These are phyloP conservation scores for Cladosporium sp. DNA, from an alignment of 2,329 filamentous ascomycete genomes.

Conservation along the genomic window DNA sequence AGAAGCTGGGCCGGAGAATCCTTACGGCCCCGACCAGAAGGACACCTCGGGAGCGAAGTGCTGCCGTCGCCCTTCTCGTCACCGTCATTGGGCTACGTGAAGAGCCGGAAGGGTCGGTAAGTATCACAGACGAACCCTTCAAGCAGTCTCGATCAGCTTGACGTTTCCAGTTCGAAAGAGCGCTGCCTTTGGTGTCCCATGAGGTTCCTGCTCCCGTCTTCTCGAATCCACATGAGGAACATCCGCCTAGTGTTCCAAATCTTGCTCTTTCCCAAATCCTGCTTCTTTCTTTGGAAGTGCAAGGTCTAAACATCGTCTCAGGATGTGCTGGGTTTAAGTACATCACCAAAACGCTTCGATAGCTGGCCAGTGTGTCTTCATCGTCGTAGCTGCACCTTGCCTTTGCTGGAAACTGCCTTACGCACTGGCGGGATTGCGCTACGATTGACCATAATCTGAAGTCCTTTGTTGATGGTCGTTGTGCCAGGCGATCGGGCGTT, in stretches of 20 bases:
- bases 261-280: neutral
- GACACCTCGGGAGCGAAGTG: neutral
- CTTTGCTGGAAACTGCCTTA: neutral
- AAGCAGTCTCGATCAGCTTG: neutral
- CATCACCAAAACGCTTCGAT: neutral
- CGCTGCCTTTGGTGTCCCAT: neutral
- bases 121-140: rapidly evolving
- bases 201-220: neutral
- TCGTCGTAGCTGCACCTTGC: neutral
- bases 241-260: neutral
- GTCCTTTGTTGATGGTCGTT: neutral
- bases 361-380: neutral
- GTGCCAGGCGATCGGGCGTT: neutral
- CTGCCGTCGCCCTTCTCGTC: neutral
- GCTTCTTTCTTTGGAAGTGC: neutral
- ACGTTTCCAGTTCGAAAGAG: neutral
- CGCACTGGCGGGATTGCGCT: neutral
- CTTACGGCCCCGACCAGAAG: neutral
- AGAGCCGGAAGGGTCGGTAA: neutral
- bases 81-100: neutral
- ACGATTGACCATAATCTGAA: neutral
- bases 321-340: neutral
- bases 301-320: neutral
- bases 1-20: neutral
- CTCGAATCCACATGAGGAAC: neutral